Evolutionary conservation across 2,329 filamentous ascomycete species (phyloP), one percentile per base, ranked within the genome.

Genomic region (Penicillium sp.): DNA sequence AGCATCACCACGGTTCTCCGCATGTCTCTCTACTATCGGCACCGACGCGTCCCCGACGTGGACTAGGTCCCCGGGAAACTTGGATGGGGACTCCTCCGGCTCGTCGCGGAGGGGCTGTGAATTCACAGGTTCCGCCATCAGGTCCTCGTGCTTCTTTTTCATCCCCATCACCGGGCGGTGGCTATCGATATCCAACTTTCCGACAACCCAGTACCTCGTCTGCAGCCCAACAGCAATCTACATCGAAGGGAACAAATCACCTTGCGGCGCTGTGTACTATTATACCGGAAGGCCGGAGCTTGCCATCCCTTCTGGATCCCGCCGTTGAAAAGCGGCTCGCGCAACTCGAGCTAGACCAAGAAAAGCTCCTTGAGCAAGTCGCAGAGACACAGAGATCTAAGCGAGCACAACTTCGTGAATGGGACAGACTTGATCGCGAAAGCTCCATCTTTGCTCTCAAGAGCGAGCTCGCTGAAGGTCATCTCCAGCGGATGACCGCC

Each of bases 401-500:
- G 56, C 65, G 74, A 39, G 61, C 62, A 13, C 69, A 64, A 0
- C 50, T 77, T 43, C 68, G 67, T 45, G 75, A 77, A 30, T 78
- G 75, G 75, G 73, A 77, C 43, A 71, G 65, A 42, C 52, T 75
- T 37, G 72, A 76, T 51, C 64, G 74, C 28, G 75, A 78, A 59
- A 75, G 69, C 49, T 70, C 72, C 25, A 72, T 74, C 16, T 73
- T 72, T 34, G 68, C 70, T 2, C 55, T 76, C 37, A 75, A 71
- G 55, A 76, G 73, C 53, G 75, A 77, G 46, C 58, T 77, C 43
- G 75, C 75, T 3, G 75, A 77, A 52, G 66, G 70, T 1, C 72
- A 76, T 60, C 55, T 77, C 52, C 72, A 76, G 44, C 62, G 70
- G 12, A 72, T 77, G 63, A 68, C 72, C 12, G 73, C 74, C 50